Evolutionary conservation across 495 filamentous ascomycete species (phyloP), one percentile per base, ranked within the genome.

Genomic region (Aspergillus homomorphus): DNA sequence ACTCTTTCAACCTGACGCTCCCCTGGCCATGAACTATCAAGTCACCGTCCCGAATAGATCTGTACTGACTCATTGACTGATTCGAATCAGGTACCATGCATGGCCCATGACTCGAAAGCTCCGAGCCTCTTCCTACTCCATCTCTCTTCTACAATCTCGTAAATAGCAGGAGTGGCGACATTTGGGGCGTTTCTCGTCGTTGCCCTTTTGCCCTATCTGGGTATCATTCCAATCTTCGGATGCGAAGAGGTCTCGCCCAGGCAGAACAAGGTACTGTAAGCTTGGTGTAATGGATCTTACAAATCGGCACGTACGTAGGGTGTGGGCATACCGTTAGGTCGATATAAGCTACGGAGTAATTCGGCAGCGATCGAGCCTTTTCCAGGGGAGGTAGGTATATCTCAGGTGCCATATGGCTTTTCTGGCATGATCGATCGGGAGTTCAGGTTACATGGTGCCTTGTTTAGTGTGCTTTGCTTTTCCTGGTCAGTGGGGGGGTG

Each of bases 381-480:
- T 38, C 33, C 33, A 38, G 10, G 26, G 33, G 15, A 12, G 33
- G 33, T 38, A 38, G 15, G n/a, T 28, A 30, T 51, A 51, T 51
- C 48, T 51, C 24, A 51, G 9, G 18, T 38, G 48, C 48, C 48
- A 51, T 51, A 51, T 51, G 48, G 48, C 48, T 51, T 38, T 14
- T 26, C 23, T 51, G 48, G 48, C 48, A 51, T 51, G 48, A 51
- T 51, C 48, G 48, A 51, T 51, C 48, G 48, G 48, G 48, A 23
- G 33, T 38, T 51, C 48, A 51, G 48, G 48, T 51, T 51, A 51
- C 48, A 51, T 51, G 23, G 48, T 30, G 23, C 28, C 48, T 26
- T 51, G 48, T 51, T 51, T 30, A 51, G 24, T 51, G 18, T 18
- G 20, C 22, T 21, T 23, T n/a, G n/a, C n/a, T 49, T 24, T 15